A percentile compares a stretch with the other conserved stretches of the same genome.
Evolutionary conservation across 495 filamentous ascomycete genomes (phyloP).

Genomic region (Daldinia concentrica): DNA sequence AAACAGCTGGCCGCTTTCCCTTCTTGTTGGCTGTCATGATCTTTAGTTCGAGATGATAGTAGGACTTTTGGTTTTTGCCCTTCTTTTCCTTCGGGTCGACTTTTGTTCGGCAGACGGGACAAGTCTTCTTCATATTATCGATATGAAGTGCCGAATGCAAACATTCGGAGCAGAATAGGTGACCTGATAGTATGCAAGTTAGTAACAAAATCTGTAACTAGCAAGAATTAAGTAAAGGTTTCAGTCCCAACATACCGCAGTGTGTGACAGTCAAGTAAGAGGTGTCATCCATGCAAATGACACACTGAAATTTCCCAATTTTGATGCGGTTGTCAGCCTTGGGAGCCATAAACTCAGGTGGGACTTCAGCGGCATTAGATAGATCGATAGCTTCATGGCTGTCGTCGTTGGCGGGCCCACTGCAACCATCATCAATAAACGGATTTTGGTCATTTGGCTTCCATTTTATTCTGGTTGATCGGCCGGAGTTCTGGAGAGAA

Average conservation of each 20-base stretch:
- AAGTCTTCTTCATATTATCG: conserved; percentile 57
- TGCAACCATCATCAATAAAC: conserved; percentile 48
- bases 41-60: conserved; percentile 69
- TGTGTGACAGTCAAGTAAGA: conserved; percentile 78
- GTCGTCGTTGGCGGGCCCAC: conserved; percentile 34
- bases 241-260: conserved; percentile 71
- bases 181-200: conserved; percentile 61
- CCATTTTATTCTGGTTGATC: conserved; percentile 47
- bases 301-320: conserved; percentile 71
- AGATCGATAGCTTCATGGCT: conserved; percentile 69
- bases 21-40: conserved; percentile 61
- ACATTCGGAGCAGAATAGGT: conserved; percentile 86
- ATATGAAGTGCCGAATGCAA: conserved; percentile 78
- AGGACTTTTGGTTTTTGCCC: conserved; percentile 52
- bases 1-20: conserved; percentile 51
- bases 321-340: conserved; percentile 62
- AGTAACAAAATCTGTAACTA: background rate
- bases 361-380: conserved; percentile 63
- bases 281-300: conserved; percentile 86
- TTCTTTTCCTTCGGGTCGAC: conserved; percentile 63
- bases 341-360: conserved; percentile 58
- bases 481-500: conserved; percentile 37
- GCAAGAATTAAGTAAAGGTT: background rate
- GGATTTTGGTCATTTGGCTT: conserved; percentile 27
- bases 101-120: conserved; percentile 64